Evolutionary conservation across 1,139 yeast genomes (phyloP), one percentile per base, ranked within the genome.

Genomic region (Sugiyamaella neomexicana): DNA sequence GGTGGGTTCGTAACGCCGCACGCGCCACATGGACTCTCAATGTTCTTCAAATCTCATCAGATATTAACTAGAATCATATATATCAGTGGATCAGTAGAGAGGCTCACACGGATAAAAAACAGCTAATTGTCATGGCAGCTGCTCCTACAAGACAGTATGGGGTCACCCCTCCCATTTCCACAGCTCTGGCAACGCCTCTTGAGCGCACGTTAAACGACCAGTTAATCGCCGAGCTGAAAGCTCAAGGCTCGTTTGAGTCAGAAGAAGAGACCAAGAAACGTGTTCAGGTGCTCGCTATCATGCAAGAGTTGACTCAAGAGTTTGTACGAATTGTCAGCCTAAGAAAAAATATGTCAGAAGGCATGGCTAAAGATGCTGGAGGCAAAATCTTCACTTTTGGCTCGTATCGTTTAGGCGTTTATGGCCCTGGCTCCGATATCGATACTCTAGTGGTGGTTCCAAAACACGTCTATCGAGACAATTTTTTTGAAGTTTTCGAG

Each of bases 381-480:
- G 99, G 99, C 15, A 95, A 95, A 70, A 81, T 95, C 12, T 93
- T 91, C 68, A 90, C 98, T 0, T 93, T 81, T 72, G 99, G 99
- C 0, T 91, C 98, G 0, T 93, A 91, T 66, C 77, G 97, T 58
- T 74, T 93, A 45, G 99, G 99, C 1, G 99, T 93, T 6, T 89
- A 91, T 72, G 97, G 99, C 0, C 99, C 99, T 0, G 98, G 99
- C 0, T 88, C 96, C 0, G 99, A 93, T 83, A 93, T 93, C 57
- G 99, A 93, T 75, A 89, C 99, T 0, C 74, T 93, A 45, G 88
- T 95, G 9, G 98, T 93, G 16, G 97, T 88, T 5, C 99, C 99
- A 1, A 91, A 91, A 63, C 98, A 93, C 70, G 96, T 93, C n/a
- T 77, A 86, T 0, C 78, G 97, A 59, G 89, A 86, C 17, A 95